A percentile compares a stretch with the other conserved stretches of the same genome.
Evolutionary conservation across 495 filamentous ascomycete species (phyloP).

Genomic region (Ramalina intermedia): DNA sequence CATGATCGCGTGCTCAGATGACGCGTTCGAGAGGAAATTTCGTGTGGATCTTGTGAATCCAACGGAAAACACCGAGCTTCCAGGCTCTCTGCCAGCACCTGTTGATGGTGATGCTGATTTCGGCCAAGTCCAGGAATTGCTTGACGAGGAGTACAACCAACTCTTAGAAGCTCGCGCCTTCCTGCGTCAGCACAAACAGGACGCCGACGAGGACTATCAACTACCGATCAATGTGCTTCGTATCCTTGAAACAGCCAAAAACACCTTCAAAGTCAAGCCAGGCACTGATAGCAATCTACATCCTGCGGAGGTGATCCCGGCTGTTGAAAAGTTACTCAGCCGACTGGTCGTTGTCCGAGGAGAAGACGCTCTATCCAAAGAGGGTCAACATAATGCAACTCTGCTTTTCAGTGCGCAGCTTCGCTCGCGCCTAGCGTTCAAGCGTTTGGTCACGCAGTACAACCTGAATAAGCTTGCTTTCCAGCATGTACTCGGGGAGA

Average conservation of each 20-base stretch:
- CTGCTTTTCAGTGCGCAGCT: slow-evolving; percentile 82
- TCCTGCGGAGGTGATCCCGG: slow-evolving; percentile 75
- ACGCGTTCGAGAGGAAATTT: slow-evolving; percentile 61
- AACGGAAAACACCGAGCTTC: slow-evolving; percentile 43
- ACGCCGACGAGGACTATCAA: slow-evolving; percentile 69
- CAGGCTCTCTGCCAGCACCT: slow-evolving; percentile 71
- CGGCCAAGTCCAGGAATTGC: slow-evolving; percentile 54
- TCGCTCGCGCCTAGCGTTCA: slow-evolving; percentile 81
- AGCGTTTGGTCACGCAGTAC: slow-evolving; percentile 69
- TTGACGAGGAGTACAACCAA: slow-evolving; percentile 82
- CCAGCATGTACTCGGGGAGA: slow-evolving; percentile 79
- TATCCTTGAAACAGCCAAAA: slow-evolving; percentile 78
- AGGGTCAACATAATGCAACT: slow-evolving; percentile 81
- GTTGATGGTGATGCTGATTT: slow-evolving; percentile 77
- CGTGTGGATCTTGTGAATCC: slow-evolving; percentile 92
- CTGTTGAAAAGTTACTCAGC: slow-evolving; percentile 60
- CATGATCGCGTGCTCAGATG: slow-evolving; percentile 59
- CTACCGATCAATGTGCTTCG: slow-evolving; percentile 83
- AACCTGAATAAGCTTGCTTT: slow-evolving; percentile 84
- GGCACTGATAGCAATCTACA: slow-evolving; percentile 74
- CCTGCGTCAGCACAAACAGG: slow-evolving; percentile 48
- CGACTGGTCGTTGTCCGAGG: slow-evolving; percentile 74
- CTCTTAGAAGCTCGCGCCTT: slow-evolving; percentile 59
- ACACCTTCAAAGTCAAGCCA: slow-evolving; percentile 80
- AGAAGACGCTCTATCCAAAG: slow-evolving; percentile 60